These are phyloP conservation scores for Bassia scoparia DNA, from an alignment of 148 eudicot species.

Conservation along the genomic window DNA sequence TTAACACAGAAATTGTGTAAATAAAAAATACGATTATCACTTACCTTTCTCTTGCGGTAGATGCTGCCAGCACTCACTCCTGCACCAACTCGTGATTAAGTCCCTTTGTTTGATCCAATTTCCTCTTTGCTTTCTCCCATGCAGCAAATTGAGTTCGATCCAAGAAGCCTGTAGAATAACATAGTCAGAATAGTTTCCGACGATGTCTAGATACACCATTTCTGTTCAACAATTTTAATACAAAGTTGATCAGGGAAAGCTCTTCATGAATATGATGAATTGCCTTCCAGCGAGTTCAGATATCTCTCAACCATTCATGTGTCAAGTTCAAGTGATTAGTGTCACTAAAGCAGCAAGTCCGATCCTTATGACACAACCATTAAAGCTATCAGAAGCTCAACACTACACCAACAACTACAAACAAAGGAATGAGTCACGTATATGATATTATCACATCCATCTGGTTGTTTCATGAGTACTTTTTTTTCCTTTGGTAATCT, in stretches of 20 bases:
- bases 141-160: conserved; percentile 92
- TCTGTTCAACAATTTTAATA: conserved; percentile 98
- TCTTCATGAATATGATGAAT: conserved; percentile 95
- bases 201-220: conserved; percentile 84
- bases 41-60: conserved; percentile 92
- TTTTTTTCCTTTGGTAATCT: no score
- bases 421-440: neutral
- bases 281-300: conserved; percentile 69
- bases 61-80: conserved; percentile 82
- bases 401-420: neutral
- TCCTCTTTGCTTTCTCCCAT: conserved; percentile 97
- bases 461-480: no score
- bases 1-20: neutral
- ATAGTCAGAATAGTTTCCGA: conserved; percentile 85
- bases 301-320: conserved; percentile 97
- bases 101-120: conserved; percentile 84
- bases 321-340: conserved; percentile 97
- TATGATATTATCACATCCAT: no score
- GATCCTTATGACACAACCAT: conserved; percentile 49
- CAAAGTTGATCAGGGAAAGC: conserved; percentile 99
- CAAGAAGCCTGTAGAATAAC: conserved; percentile 75
- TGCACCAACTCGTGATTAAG: conserved; percentile 67
- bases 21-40: neutral
- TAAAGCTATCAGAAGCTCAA: conserved; percentile 8
- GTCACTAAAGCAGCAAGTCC: conserved; percentile 78